Evolutionary conservation across 1,284 basidiomycete species (phyloP).

Genomic region (Filobasidium uniguttulatum): DNA sequence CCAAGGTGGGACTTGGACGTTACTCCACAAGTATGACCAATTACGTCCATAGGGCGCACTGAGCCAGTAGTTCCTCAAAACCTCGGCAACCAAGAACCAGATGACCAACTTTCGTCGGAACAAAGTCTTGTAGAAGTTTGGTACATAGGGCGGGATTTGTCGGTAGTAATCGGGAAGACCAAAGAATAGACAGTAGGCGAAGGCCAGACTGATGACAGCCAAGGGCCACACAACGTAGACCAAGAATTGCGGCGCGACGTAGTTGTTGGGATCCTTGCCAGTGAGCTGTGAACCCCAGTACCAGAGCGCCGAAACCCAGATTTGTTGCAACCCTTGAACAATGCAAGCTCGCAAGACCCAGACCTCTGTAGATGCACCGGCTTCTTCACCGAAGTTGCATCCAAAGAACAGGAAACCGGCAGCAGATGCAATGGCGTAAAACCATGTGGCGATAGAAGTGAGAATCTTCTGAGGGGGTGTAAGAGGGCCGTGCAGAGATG

Average conservation of each 20-base stretch:
- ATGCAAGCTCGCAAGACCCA: conserved; percentile 80
- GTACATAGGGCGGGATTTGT: conserved; percentile 81
- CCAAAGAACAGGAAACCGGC: conserved; percentile 85
- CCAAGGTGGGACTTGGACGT: conserved; percentile 60
- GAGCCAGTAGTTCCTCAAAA: conserved; percentile 82
- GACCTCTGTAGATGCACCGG: conserved; percentile 78
- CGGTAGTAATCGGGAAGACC: conserved; percentile 56
- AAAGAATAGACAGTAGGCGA: conserved; percentile 65
- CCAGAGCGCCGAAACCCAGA: conserved; percentile 83
- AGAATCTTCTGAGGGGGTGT: conserved; percentile 50
- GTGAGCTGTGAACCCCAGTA: conserved; percentile 80
- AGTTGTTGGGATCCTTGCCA: conserved; percentile 29
- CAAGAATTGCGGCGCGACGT: conserved; percentile 37
- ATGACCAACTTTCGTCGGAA: conserved; percentile 77
- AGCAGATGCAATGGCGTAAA: conserved; percentile 73
- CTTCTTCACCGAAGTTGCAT: conserved; percentile 90
- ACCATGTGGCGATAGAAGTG: conserved; percentile 69
- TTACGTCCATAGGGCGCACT: conserved; percentile 73
- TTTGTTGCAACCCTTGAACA: conserved; percentile 82
- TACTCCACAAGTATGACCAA: conserved; percentile 82
- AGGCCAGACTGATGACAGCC: conserved; percentile 54
- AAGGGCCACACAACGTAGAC: conserved; percentile 71
- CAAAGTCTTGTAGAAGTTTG: conserved; percentile 72
- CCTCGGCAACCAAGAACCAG: conserved; percentile 81
- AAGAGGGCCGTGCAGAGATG: conserved; percentile 55